Evolutionary conservation across 805 yeast species (phyloP), one percentile per base, ranked within the genome.

Genomic region (Candida sakaeoensis): DNA sequence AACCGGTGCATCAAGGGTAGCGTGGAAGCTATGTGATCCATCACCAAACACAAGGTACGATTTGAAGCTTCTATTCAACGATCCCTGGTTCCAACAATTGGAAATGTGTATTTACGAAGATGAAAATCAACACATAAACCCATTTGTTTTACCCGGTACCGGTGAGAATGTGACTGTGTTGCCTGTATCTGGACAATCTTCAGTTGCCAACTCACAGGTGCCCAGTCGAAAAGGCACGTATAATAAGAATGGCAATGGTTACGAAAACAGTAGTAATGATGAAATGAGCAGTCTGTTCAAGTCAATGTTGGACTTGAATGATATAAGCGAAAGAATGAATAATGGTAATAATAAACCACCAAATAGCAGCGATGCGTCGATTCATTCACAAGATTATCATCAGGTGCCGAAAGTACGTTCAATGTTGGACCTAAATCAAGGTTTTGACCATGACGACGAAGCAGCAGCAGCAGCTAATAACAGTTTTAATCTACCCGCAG

Each of bases 21-120:
- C 86, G 7, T 83, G 90, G 88, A 75, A 84, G 55, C 59, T 85
- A 37, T 76, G 83, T 50, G 89, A 84, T 52, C 87, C 88, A 3
- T 63, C 76, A 17, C 65, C 74, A 0, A 52, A 50, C 1, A 65
- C 75, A 6, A 67, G 95, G 45, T 78, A 79, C 53, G 68, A 73
- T 13, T 51, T 85, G 45, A 67, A 72, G 1, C 68, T 71, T 18
- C 60, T 85, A 24, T 75, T 80, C 45, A 50, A 65, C 2, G 89
- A 84, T 50, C 78, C 82, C 8, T 84, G 85, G 80, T 83, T 84
- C 54, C 61, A 60, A 21, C 48, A 61, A 3, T 62, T 82, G 34
- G 85, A 77, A 46, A 74, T 77, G 65, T 84, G 91, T 54, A 48
- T 75, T 13, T 72, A 72, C 48, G 85, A 79, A 52, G 59, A 64